phyloP scores from a whole-genome alignment of 164 flowering plant species.

The Pachysandra terminalis region DNA sequence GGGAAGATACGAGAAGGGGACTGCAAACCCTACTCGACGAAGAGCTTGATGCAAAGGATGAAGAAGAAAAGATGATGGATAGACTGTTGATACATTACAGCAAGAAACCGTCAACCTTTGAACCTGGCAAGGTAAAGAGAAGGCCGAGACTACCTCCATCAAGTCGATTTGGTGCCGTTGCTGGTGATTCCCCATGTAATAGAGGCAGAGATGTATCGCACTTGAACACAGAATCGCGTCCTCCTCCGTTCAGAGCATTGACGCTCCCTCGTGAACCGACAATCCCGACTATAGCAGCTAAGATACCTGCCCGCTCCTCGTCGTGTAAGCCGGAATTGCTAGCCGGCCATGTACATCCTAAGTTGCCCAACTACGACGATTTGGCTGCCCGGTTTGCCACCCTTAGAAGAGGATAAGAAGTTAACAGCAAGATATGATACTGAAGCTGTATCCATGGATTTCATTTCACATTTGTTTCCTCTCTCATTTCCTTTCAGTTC shows the following conservation, averaged over 20 bases:
- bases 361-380: constrained; percentile 58
- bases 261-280: constrained; percentile 71
- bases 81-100: constrained; percentile 72
- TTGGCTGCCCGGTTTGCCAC: constrained; percentile 63
- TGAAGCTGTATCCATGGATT: neutral
- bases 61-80: constrained; percentile 76
- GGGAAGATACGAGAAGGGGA: constrained; percentile 44
- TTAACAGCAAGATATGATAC: no score
- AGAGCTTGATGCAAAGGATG: constrained; percentile 37
- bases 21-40: constrained; percentile 45
- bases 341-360: constrained; percentile 55
- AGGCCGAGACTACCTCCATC: constrained; percentile 32
- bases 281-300: constrained; percentile 31
- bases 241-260: constrained; percentile 39
- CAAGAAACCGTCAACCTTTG: constrained; percentile 51
- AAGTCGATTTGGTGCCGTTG: constrained; percentile 6
- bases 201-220: constrained; percentile 20
- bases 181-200: constrained; percentile 16
- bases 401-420: constrained; percentile 40
- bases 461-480: neutral
- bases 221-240: constrained; percentile 20
- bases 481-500: no score
- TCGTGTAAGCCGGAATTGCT: constrained; percentile 50
- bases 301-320: constrained; percentile 50
- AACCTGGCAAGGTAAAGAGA: constrained; percentile 26